Evolutionary conservation across 2,329 filamentous ascomycete genomes (phyloP).

Genomic region (Arthroderma uncinatum): DNA sequence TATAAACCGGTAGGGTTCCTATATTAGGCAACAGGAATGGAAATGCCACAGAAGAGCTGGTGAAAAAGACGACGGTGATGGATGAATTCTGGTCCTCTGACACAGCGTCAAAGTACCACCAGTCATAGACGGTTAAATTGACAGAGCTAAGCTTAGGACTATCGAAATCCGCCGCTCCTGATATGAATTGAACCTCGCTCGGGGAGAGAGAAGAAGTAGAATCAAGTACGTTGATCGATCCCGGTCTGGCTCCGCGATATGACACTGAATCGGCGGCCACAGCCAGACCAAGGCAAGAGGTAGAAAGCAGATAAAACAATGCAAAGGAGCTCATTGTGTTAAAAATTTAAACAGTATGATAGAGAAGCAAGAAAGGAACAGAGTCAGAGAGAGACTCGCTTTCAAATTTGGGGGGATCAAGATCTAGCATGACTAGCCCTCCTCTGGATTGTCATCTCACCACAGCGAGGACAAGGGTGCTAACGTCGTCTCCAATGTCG

Average conservation of each 20-base stretch:
- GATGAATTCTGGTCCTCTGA: conserved; percentile 20
- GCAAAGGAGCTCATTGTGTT: background rate
- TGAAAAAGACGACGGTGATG: conserved; percentile 27
- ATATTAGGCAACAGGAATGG: conserved; percentile 22
- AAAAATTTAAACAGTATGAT: background rate
- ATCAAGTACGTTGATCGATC: conserved; percentile 3
- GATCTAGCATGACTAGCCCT: background rate
- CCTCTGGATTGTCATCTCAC: background rate
- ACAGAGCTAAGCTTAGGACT: conserved; percentile 20
- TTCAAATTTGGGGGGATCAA: background rate
- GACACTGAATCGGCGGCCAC: background rate
- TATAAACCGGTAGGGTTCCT: conserved; percentile 19
- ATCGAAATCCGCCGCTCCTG: conserved; percentile 15
- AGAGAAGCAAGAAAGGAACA: background rate
- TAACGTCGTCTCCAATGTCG: background rate
- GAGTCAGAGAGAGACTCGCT: background rate
- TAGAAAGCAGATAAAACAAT: background rate
- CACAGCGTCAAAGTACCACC: conserved; percentile 35
- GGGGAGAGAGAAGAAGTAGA: conserved; percentile 6
- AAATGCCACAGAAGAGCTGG: conserved; percentile 25
- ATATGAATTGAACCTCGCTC: conserved; percentile 9
- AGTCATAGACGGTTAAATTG: conserved; percentile 26
- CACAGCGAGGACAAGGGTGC: background rate
- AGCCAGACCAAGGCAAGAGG: background rate
- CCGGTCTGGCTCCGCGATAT: background rate